A percentile compares a stretch with the other conserved stretches of the same genome.
phyloP scores from a whole-genome alignment of 768 basidiomycete species.

The Suillus alpinus region DNA sequence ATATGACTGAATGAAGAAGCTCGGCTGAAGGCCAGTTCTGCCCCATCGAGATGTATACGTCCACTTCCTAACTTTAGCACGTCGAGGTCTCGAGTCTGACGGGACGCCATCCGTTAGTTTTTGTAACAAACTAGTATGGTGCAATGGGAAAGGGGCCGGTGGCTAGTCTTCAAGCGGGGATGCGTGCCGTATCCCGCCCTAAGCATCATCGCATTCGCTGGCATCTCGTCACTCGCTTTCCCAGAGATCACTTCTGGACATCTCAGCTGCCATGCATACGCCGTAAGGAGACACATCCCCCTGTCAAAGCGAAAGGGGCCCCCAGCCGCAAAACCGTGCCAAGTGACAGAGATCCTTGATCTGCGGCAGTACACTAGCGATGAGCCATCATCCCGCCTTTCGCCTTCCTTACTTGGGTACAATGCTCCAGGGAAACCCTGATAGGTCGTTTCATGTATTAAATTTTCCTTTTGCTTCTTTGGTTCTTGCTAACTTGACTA shows the following conservation, averaged over 20 bases:
- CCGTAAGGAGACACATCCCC: neutral
- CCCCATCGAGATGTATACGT: neutral
- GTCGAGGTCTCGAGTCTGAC: neutral
- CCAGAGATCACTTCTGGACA: neutral
- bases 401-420: neutral
- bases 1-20: neutral
- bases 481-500: neutral
- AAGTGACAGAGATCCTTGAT: neutral
- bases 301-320: neutral
- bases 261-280: neutral
- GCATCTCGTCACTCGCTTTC: slow-evolving; percentile 2
- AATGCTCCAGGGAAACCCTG: neutral
- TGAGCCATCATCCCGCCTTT: slow-evolving; percentile 1
- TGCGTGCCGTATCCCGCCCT: slow-evolving; percentile 3
- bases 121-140: neutral
- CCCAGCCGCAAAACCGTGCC: neutral
- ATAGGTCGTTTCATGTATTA: neutral
- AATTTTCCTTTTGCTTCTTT: neutral
- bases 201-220: neutral
- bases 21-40: neutral
- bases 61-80: neutral
- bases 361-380: neutral
- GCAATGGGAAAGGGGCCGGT: neutral
- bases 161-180: neutral
- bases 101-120: slow-evolving; percentile 1